A percentile compares a stretch with the other conserved stretches of the same genome.
Conservation (phyloP, 2,329 filamentous ascomycete genomes). For the Emergomyces orientalis region DNA sequence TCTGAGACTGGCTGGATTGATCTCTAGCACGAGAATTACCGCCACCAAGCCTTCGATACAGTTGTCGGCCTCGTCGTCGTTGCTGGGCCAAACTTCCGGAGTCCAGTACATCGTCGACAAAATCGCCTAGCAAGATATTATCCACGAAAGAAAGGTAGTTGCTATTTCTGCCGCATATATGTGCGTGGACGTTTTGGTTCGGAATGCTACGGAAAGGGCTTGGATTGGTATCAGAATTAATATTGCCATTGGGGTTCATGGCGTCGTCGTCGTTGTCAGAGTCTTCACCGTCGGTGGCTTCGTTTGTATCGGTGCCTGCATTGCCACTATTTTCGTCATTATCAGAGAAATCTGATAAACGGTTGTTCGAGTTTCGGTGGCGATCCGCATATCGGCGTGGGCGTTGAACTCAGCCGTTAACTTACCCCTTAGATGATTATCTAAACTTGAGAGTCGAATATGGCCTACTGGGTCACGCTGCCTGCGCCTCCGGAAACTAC, state of each 20-base stretch:
- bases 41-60: neutral
- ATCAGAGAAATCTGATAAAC: neutral
- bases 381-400: neutral
- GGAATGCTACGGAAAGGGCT: neutral
- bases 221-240: neutral
- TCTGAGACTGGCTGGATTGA: neutral
- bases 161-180: neutral
- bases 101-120: neutral
- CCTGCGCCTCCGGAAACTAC: too few species aligned
- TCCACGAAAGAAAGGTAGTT: neutral
- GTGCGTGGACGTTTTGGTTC: neutral
- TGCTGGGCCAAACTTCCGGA: neutral
- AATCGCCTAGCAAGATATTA: neutral
- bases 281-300: neutral
- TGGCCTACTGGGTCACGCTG: too few species aligned
- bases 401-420: neutral
- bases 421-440: neutral
- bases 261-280: neutral
- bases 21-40: neutral
- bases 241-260: neutral
- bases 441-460: neutral
- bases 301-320: neutral
- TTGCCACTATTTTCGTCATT: neutral
- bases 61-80: neutral
- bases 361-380: neutral